A percentile compares a stretch with the other conserved stretches of the same genome.
Evolutionary conservation across 352 stramenopile genomes (phyloP).

Genomic region (Globisporangium cederbergense): DNA sequence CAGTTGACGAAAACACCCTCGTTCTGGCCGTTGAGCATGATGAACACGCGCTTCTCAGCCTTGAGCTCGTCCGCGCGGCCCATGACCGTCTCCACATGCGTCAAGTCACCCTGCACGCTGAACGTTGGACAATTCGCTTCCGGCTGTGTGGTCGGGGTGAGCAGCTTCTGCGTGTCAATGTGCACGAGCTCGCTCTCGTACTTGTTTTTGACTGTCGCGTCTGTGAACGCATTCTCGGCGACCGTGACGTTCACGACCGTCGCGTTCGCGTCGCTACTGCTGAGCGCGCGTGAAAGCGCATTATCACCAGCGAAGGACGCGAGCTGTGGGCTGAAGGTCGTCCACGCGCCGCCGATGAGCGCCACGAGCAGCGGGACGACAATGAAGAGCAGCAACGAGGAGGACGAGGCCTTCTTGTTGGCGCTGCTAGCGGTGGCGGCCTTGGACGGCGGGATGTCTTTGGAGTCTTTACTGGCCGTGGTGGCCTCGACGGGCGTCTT

Average conservation of each 20-base stretch:
- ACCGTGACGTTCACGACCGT: not conserved
- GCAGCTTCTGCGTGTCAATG: slow-evolving; percentile 42
- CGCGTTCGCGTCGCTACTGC: not conserved
- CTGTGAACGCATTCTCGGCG: slow-evolving; percentile 7
- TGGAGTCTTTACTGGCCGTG: not conserved
- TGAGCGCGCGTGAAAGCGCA: slow-evolving; percentile 6
- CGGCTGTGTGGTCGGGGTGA: slow-evolving; percentile 11
- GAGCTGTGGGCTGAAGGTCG: slow-evolving; percentile 7
- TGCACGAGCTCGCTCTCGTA: slow-evolving; percentile 54
- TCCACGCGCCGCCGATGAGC: slow-evolving; percentile 30
- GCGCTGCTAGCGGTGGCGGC: not conserved
- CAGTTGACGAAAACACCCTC: slow-evolving; percentile 46
- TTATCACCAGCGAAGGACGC: not conserved
- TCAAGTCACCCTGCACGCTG: slow-evolving; percentile 24
- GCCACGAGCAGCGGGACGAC: slow-evolving; percentile 32
- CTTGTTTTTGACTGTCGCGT: slow-evolving; percentile 34
- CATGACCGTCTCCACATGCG: slow-evolving; percentile 37
- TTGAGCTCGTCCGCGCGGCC: slow-evolving; percentile 28
- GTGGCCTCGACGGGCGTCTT: not conserved
- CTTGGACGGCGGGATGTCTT: not conserved
- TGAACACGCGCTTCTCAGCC: slow-evolving; percentile 37
- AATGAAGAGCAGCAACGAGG: slow-evolving; percentile 28
- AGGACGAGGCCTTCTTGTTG: not conserved
- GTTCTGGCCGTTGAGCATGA: slow-evolving; percentile 72
- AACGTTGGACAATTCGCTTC: slow-evolving; percentile 25